phyloP scores from a whole-genome alignment of 140 eudicot species.

The Anethum foeniculum region DNA sequence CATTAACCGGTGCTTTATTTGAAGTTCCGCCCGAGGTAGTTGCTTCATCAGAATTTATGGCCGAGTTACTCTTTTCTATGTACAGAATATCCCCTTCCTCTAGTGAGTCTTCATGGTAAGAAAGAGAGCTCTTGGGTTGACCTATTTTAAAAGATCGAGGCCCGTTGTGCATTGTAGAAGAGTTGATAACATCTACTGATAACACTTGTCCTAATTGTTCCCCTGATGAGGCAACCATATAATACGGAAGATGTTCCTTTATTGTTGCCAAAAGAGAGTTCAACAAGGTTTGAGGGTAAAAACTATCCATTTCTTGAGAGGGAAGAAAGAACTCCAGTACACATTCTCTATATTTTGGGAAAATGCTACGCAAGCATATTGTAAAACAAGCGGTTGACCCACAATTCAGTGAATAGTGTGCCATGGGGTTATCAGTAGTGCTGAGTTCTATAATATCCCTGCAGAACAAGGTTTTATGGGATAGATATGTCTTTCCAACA shows the following conservation, averaged over 20 bases:
- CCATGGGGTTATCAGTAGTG: background rate
- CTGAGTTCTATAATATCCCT: background rate
- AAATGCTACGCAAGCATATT: background rate
- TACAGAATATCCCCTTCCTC: background rate
- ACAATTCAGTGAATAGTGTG: background rate
- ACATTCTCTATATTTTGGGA: background rate
- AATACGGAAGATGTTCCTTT: background rate
- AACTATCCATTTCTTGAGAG: background rate
- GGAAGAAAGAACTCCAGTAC: conserved; percentile 14
- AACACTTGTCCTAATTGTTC: background rate
- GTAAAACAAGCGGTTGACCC: conserved; percentile 2
- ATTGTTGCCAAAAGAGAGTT: conserved; percentile 5
- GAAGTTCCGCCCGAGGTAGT: background rate
- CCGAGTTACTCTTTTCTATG: too few relatives aligned
- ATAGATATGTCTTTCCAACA: conserved; percentile 1
- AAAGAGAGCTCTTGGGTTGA: background rate
- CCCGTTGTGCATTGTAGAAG: background rate
- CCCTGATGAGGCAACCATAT: background rate
- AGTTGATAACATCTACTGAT: background rate
- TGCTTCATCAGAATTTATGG: too few relatives aligned
- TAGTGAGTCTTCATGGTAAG: background rate
- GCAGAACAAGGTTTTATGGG: background rate
- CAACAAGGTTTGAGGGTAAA: background rate
- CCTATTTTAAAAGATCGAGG: too few relatives aligned
- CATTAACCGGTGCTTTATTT: background rate